phyloP scores from a whole-genome alignment of 192 early-diverging fungal species.

The Entomortierella lignicola region DNA sequence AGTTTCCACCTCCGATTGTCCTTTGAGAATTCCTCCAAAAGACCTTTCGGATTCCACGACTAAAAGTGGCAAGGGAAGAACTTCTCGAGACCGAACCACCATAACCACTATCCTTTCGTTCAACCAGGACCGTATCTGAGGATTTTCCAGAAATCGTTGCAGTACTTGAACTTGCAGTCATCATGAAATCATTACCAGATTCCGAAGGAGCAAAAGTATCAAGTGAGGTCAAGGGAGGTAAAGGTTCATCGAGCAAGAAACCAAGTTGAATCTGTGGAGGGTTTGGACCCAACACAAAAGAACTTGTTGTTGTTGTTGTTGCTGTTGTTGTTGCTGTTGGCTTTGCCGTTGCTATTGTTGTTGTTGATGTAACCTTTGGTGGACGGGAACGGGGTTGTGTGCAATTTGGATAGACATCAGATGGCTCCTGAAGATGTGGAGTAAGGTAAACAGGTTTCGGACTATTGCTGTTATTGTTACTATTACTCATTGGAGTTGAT shows the following conservation, averaged over 20 bases:
- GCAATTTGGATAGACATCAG: constrained; percentile 26
- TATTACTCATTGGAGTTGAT: no score
- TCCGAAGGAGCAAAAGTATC: not conserved
- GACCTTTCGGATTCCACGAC: constrained; percentile 47
- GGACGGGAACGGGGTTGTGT: constrained; percentile 27
- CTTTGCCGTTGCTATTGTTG: not conserved
- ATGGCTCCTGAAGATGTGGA: constrained; percentile 22
- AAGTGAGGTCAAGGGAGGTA: constrained; percentile 19
- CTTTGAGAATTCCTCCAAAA: constrained; percentile 40
- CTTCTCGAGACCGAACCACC: constrained; percentile 44
- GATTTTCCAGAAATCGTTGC: not conserved
- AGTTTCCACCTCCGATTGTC: no score
- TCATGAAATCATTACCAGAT: no score
- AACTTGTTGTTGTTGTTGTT: no score
- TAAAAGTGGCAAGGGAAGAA: constrained; percentile 40
- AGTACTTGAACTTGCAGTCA: no score
- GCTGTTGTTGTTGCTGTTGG: no score
- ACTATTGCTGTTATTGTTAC: no score
- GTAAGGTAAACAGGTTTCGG: constrained; percentile 26
- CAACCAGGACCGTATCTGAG: constrained; percentile 26
- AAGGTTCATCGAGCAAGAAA: constrained; percentile 40
- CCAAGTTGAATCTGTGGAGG: constrained; percentile 50
- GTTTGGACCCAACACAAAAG: constrained; percentile 25
- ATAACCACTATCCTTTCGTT: constrained; percentile 52
- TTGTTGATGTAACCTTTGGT: constrained; percentile 4